Evolutionary conservation across 2,329 filamentous ascomycete genomes (phyloP), one percentile per base, ranked within the genome.

Genomic region (Colletotrichum truncatum): DNA sequence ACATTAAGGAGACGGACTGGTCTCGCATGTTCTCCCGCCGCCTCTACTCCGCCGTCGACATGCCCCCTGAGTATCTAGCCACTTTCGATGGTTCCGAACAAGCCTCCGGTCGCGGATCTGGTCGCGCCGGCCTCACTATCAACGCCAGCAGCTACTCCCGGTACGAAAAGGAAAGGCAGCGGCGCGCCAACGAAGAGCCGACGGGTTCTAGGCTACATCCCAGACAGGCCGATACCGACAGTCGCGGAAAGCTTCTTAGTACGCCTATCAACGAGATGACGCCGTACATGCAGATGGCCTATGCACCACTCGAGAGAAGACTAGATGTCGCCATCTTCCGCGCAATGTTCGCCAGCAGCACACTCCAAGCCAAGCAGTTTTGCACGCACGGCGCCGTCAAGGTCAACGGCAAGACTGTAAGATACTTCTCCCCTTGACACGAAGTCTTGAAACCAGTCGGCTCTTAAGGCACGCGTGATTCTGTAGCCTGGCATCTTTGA

Each of bases 281-380:
- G 30, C 96, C 96, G 7, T 98, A 97, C 76, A 97, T 97, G 91
- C 90, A 95, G 75, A 98, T 98, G 95, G 91, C 92, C 3, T 99
- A 93, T 81, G 93, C 93, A 64, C 96, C 96, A 6, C 83, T 97
- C 74, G 96, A 99, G 81, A 86, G 96, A 76, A 88, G 96, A 73
- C 81, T 99, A 67, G 96, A 99, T 75, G 94, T 94, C n/a, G 94
- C 96, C 71, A 89, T 99, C 67, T 98, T 97, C 84, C 87, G 96
- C 53, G 91, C 96, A 36, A 80, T 99, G 78, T 99, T 99, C 79
- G 94, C 96, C 41, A 97, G 93, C 79, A 98, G 94, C 79, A 88
- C 93, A 34, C 87, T 94, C 70, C 96, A 99, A 80, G 97, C 97
- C 12, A 89, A 95, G 70, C 95, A 98, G 72, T 97, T 98, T 75